Conservation (phyloP, 2,329 filamentous ascomycete species). For the Chaetomium sp. region DNA sequence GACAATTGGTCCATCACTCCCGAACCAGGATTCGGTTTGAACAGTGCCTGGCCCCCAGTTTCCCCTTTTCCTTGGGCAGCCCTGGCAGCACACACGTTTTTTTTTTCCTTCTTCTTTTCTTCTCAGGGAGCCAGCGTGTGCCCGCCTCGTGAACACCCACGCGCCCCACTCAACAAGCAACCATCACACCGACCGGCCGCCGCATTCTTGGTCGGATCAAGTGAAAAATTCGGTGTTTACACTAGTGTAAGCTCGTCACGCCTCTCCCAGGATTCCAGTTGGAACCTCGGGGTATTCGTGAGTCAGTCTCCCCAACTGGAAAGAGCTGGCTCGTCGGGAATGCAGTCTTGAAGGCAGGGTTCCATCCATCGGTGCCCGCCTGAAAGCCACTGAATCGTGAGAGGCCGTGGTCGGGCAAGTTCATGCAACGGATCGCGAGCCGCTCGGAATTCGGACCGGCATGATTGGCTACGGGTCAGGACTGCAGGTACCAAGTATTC, state of each 20-base stretch:
- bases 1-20: slow-evolving; percentile 16
- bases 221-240: too few species aligned
- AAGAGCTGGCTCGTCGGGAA: too few species aligned
- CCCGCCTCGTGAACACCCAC: too few species aligned
- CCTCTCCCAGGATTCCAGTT: too few species aligned
- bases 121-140: not conserved
- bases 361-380: slow-evolving; percentile 3
- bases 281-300: too few species aligned
- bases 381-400: slow-evolving; percentile 8
- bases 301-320: too few species aligned
- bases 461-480: slow-evolving; percentile 9
- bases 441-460: not conserved
- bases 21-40: slow-evolving; percentile 1
- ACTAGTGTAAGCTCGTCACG: too few species aligned
- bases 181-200: too few species aligned
- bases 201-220: too few species aligned
- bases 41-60: not conserved
- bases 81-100: not conserved
- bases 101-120: not conserved
- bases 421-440: slow-evolving; percentile 11
- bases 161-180: too few species aligned
- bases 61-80: slow-evolving; percentile 2
- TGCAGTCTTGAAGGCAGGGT: too few species aligned
- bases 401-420: slow-evolving; percentile 6
- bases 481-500: slow-evolving; percentile 3